Conservation (phyloP, 192 early-diverging fungal genomes). For the Umbelopsis ramanniana region DNA sequence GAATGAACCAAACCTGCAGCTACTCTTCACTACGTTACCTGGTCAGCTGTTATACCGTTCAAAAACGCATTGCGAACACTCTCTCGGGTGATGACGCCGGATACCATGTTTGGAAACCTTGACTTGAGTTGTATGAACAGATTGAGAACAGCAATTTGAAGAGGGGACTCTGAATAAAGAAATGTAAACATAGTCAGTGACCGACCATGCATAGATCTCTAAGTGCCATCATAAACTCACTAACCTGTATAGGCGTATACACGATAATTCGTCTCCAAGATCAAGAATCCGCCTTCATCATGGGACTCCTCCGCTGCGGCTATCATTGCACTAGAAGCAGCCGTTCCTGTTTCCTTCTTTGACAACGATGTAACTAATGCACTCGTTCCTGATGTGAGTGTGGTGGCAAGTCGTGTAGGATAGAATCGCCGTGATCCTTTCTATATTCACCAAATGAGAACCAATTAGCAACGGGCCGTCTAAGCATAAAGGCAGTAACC, state of each 20-base stretch:
- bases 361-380: constrained; percentile 47
- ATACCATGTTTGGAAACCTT: constrained; percentile 92
- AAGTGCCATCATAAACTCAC: neutral
- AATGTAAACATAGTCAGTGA: neutral
- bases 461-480: neutral
- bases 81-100: constrained; percentile 85
- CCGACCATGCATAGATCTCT: neutral
- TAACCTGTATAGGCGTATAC: constrained; percentile 93
- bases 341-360: constrained; percentile 36
- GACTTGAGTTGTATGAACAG: constrained; percentile 85
- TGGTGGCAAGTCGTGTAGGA: constrained; percentile 89
- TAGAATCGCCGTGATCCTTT: constrained; percentile 77
- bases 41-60: constrained; percentile 93
- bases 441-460: constrained; percentile 28
- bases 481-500: too few relatives aligned
- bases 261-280: constrained; percentile 94
- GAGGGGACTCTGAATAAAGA: constrained; percentile 65
- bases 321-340: constrained; percentile 24
- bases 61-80: constrained; percentile 80
- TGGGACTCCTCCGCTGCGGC: constrained; percentile 32
- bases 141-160: constrained; percentile 93
- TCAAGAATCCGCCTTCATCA: constrained; percentile 78
- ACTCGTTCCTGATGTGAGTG: constrained; percentile 80
- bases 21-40: constrained; percentile 48
- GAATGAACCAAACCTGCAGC: too few relatives aligned